Percentiles rank a stretch among this genome's conserved stretches.
These are phyloP conservation scores for Mycena belliarum DNA, from an alignment of 768 basidiomycete species.

Conservation along the genomic window DNA sequence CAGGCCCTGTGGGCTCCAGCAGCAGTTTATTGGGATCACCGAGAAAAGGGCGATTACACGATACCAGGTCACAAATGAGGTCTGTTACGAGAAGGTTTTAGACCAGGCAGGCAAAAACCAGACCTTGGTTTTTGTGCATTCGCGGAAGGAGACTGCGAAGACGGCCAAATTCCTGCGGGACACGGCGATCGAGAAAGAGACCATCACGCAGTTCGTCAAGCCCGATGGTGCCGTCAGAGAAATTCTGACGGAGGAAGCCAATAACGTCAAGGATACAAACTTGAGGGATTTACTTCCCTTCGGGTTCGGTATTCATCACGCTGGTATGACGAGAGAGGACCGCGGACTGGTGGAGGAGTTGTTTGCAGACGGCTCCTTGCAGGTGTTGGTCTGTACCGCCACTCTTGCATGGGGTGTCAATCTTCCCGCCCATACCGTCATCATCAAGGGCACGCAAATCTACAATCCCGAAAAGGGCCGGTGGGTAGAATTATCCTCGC, in stretches of 20 bases:
- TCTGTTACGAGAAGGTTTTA: conserved; percentile 98
- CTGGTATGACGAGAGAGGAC: conserved; percentile 92
- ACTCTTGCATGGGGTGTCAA: conserved; percentile 99
- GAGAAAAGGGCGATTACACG: conserved; percentile 99
- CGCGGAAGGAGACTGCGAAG: conserved; percentile 97
- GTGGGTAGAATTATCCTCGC: conserved; percentile 93
- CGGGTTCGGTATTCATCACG: conserved; percentile 97
- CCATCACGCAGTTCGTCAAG: conserved; percentile 93
- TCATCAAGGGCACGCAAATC: conserved; percentile 99
- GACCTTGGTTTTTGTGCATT: conserved; percentile 96
- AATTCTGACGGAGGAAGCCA: conserved; percentile 83
- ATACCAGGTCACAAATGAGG: conserved; percentile 97
- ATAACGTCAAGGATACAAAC: conserved; percentile 79
- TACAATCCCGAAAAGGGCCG: conserved; percentile 99
- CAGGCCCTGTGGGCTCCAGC: conserved; percentile 92
- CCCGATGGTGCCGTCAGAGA: conserved; percentile 91
- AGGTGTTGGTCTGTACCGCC: conserved; percentile 95
- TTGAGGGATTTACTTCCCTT: conserved; percentile 91
- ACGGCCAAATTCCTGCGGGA: conserved; percentile 94
- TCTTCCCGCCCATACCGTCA: conserved; percentile 94
- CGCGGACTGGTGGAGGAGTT: conserved; percentile 91
- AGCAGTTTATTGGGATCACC: conserved; percentile 96
- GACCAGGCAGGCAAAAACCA: conserved; percentile 89
- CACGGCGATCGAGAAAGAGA: conserved; percentile 94
- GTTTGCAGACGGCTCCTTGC: conserved; percentile 88